Conservation (phyloP, 2,329 filamentous ascomycete species). For the Calonectria honghensis region DNA sequence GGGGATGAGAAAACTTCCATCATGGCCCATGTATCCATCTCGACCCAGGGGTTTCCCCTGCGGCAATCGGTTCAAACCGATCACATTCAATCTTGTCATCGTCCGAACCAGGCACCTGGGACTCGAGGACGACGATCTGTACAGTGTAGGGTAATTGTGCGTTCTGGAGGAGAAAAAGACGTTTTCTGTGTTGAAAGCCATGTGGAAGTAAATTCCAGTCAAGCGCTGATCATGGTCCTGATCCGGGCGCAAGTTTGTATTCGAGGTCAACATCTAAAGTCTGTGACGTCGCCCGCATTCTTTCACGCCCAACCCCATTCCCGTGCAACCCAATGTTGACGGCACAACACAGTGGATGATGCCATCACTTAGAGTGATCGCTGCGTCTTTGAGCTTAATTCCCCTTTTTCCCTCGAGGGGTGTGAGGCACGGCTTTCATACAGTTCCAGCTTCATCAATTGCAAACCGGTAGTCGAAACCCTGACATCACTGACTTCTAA, state of each 20-base stretch:
- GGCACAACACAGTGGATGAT: slow-evolving; percentile 15
- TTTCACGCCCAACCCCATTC: slow-evolving; percentile 11
- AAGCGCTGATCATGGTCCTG: slow-evolving; percentile 24
- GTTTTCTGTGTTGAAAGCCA: slow-evolving; percentile 34
- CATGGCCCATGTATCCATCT: neutral
- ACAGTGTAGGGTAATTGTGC: slow-evolving; percentile 10
- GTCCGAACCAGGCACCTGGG: slow-evolving; percentile 7
- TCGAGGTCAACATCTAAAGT: neutral
- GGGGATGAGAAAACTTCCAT: slow-evolving; percentile 23
- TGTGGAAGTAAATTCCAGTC: slow-evolving; percentile 12
- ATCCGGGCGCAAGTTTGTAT: slow-evolving; percentile 17
- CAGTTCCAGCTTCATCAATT: slow-evolving; percentile 16
- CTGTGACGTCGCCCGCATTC: slow-evolving; percentile 30
- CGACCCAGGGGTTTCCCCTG: slow-evolving; percentile 6
- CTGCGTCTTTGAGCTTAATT: slow-evolving; percentile 18
- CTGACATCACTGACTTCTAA: slow-evolving; percentile 6
- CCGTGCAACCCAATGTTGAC: slow-evolving; percentile 11
- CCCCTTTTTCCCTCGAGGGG: neutral
- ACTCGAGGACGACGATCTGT: neutral
- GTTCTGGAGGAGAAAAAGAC: neutral
- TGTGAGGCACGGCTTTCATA: neutral
- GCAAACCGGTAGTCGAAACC: slow-evolving; percentile 16
- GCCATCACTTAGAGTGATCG: slow-evolving; percentile 12
- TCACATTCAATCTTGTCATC: slow-evolving; percentile 4
- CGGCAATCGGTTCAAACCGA: slow-evolving; percentile 8